Evolutionary conservation across 345 rosid species (phyloP).

Genomic region (Xanthoceras sorbifolium): DNA sequence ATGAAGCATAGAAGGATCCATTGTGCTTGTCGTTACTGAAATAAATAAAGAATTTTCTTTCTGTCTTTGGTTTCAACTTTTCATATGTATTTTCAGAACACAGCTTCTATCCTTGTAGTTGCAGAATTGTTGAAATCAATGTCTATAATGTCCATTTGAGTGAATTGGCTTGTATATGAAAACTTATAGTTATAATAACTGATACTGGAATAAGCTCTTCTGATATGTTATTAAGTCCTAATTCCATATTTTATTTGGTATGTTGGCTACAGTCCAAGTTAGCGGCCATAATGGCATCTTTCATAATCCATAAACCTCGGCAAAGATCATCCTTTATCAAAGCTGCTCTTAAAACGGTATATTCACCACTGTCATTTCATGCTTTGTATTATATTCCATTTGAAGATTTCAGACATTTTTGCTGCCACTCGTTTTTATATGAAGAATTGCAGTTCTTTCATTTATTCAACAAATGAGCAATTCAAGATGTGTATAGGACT

Average conservation of each 20-base stretch:
- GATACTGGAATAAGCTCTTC: background rate
- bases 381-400: background rate
- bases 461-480: background rate
- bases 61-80: background rate
- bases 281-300: constrained; percentile 78
- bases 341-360: constrained; percentile 77
- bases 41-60: background rate
- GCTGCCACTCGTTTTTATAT: background rate
- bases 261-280: constrained; percentile 56
- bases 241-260: background rate
- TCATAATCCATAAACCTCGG: constrained; percentile 73
- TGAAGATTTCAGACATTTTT: background rate
- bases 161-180: background rate
- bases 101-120: background rate
- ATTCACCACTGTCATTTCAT: background rate
- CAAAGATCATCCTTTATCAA: constrained; percentile 60
- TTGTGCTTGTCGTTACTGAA: background rate
- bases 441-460: background rate
- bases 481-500: background rate
- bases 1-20: background rate
- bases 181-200: background rate
- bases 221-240: background rate
- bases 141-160: background rate
- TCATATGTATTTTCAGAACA: background rate
- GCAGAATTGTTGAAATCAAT: background rate